These are phyloP conservation scores for Pleurostoma richardsiae DNA, from an alignment of 2,329 filamentous ascomycete genomes.

Conservation along the genomic window DNA sequence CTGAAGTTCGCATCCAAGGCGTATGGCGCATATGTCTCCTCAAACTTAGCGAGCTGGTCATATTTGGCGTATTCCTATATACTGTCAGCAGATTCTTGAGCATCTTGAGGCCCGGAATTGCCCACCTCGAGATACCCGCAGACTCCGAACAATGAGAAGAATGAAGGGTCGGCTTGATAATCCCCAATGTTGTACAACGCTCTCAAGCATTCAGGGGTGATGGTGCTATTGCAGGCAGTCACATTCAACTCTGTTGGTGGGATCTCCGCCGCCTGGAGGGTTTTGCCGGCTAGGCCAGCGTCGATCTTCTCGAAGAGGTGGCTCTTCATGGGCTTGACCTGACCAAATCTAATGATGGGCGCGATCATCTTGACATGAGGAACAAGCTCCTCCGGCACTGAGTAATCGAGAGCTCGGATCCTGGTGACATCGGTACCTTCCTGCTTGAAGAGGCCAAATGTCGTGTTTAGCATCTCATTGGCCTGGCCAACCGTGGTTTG, in stretches of 20 bases:
- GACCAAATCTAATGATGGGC: slow-evolving; percentile 45
- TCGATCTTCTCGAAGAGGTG: slow-evolving; percentile 16
- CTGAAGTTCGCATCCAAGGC: slow-evolving; percentile 50
- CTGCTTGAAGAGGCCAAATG: slow-evolving; percentile 37
- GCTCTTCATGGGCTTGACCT: slow-evolving; percentile 22
- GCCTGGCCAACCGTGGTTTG: slow-evolving; percentile 31
- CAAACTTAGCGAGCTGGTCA: slow-evolving; percentile 50
- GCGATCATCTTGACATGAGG: slow-evolving; percentile 39
- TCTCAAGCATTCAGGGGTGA: slow-evolving; percentile 39
- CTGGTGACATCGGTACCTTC: slow-evolving; percentile 31
- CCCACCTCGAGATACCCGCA: slow-evolving; percentile 34
- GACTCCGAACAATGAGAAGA: slow-evolving; percentile 61
- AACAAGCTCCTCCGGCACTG: slow-evolving; percentile 27
- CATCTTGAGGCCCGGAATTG: neutral
- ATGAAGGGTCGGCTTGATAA: slow-evolving; percentile 50
- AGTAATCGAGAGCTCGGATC: slow-evolving; percentile 27
- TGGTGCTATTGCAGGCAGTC: slow-evolving; percentile 25
- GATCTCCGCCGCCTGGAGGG: slow-evolving; percentile 6
- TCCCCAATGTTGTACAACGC: slow-evolving; percentile 36
- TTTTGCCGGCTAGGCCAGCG: slow-evolving; percentile 2
- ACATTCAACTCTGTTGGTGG: slow-evolving; percentile 13
- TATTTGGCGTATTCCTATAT: slow-evolving; percentile 41
- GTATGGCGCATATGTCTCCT: slow-evolving; percentile 46
- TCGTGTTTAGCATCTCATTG: slow-evolving; percentile 39
- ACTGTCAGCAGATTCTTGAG: slow-evolving; percentile 13